Conservation (phyloP, 768 basidiomycete genomes). For the Infundibulicybe gibba region DNA sequence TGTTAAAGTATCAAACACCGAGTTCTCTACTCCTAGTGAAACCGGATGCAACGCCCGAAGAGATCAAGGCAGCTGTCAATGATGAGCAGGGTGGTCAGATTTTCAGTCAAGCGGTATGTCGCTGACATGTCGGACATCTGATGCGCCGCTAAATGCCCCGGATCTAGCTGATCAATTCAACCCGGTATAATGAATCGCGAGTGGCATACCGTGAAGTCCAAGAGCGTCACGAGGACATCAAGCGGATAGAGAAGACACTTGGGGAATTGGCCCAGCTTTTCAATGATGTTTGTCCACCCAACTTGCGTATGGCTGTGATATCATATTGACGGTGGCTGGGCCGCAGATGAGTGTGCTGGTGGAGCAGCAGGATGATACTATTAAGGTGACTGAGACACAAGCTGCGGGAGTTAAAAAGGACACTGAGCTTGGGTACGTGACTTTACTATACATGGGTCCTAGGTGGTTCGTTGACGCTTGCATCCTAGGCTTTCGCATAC, state of each 20-base stretch:
- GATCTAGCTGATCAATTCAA: conserved; percentile 77
- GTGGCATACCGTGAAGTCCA: conserved; percentile 97
- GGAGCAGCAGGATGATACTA: conserved; percentile 89
- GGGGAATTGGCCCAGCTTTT: conserved; percentile 93
- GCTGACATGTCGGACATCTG: not conserved
- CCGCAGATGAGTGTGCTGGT: conserved; percentile 89
- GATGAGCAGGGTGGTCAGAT: conserved; percentile 81
- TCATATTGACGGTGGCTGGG: not conserved
- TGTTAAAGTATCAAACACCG: conserved; percentile 62
- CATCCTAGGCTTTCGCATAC: conserved; percentile 69
- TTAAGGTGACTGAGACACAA: conserved; percentile 77
- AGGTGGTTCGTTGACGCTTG: conserved; percentile 4
- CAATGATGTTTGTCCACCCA: conserved; percentile 67
- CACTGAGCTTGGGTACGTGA: conserved; percentile 74
- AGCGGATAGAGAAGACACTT: conserved; percentile 91
- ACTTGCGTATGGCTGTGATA: not conserved
- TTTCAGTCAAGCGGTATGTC: conserved; percentile 79
- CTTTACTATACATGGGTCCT: not conserved
- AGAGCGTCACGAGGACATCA: conserved; percentile 92
- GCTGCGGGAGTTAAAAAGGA: conserved; percentile 77
- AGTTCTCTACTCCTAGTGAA: conserved; percentile 5
- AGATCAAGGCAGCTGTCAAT: conserved; percentile 83
- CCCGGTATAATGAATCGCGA: conserved; percentile 85
- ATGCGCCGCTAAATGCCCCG: conserved; percentile 1
- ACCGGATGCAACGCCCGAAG: conserved; percentile 83